phyloP scores from a whole-genome alignment of 345 rosid genomes.

The Citrus sp. region DNA sequence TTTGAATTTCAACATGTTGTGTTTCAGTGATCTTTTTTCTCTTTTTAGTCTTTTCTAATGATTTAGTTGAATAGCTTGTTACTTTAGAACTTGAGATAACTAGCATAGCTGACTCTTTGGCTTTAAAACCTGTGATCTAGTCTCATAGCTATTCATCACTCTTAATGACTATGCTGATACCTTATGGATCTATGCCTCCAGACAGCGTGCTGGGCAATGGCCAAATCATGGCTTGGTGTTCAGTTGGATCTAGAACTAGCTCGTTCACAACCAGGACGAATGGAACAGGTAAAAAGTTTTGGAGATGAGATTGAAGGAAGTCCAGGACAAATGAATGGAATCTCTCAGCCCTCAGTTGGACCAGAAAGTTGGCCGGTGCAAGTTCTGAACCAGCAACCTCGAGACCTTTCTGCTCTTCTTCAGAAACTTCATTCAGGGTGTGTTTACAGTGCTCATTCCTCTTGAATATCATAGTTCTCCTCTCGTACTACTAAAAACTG shows the following conservation, averaged over 20 bases:
- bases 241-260: constrained; percentile 91
- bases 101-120: not conserved
- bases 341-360: constrained; percentile 47
- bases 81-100: not conserved
- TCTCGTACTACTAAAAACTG: constrained; percentile 5
- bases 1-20: not conserved
- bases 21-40: not conserved
- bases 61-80: not conserved
- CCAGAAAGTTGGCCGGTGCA: constrained; percentile 91
- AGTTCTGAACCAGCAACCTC: constrained; percentile 90
- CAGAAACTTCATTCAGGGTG: constrained; percentile 98
- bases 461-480: not conserved
- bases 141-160: not conserved
- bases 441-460: constrained; percentile 1
- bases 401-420: constrained; percentile 81
- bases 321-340: constrained; percentile 46
- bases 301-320: constrained; percentile 56
- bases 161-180: not conserved
- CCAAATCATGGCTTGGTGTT: constrained; percentile 97
- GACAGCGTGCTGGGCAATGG: constrained; percentile 99
- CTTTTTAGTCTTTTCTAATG: too few species aligned
- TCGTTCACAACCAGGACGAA: constrained; percentile 59
- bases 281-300: constrained; percentile 58
- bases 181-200: constrained; percentile 27
- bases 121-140: not conserved